Percentiles rank a stretch among this genome's conserved stretches.
These are phyloP conservation scores for Paracorniculantispora psalliotae DNA, from an alignment of 2,329 filamentous ascomycete species.

Conservation along the genomic window DNA sequence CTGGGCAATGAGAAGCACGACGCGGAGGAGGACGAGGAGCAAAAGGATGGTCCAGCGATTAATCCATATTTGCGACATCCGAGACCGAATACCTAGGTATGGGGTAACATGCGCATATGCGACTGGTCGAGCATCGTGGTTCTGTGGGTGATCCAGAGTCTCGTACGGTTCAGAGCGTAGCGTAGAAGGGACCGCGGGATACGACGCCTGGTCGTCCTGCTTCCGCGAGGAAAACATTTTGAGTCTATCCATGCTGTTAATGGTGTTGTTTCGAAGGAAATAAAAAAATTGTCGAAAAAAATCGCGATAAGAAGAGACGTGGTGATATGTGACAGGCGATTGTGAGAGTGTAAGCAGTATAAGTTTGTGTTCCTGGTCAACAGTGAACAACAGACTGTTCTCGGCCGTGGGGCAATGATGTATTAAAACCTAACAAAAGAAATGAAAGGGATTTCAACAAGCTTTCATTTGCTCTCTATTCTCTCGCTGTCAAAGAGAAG, in stretches of 20 bases:
- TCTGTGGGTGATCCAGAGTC: constrained; percentile 27
- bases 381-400: constrained; percentile 12
- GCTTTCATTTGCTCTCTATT: not conserved
- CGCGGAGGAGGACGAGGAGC: constrained; percentile 74
- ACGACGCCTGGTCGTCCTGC: constrained; percentile 25
- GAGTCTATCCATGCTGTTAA: constrained; percentile 26
- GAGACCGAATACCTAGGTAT: constrained; percentile 83
- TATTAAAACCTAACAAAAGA: not conserved
- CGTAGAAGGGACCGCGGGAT: constrained; percentile 34
- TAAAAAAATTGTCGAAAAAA: not conserved
- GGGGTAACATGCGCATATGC: constrained; percentile 73
- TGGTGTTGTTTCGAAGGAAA: not conserved
- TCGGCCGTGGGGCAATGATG: not conserved
- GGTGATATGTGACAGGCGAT: not conserved
- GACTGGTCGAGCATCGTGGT: constrained; percentile 36
- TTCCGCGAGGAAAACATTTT: constrained; percentile 35
- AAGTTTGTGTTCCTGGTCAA: constrained; percentile 13
- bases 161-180: constrained; percentile 34
- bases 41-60: constrained; percentile 95
- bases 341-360: constrained; percentile 5
- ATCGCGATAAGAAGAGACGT: not conserved
- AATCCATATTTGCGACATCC: constrained; percentile 94
- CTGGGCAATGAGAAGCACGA: constrained; percentile 68
- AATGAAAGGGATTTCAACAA: not conserved
- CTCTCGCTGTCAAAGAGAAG: not conserved